Evolutionary conservation across 73 alveolate species (phyloP).

Genomic region (Tetrahymena thermophila): DNA sequence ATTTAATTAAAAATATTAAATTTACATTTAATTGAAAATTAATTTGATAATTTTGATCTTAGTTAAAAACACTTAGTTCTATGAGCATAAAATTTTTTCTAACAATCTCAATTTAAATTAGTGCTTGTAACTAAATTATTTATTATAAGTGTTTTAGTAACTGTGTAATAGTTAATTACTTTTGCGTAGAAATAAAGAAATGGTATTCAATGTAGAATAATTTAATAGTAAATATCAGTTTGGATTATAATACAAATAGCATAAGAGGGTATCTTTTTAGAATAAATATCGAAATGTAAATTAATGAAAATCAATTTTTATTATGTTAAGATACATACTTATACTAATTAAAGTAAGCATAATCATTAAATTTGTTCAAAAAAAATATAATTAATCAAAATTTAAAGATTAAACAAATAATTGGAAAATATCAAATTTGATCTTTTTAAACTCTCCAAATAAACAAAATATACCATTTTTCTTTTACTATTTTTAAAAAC

Average conservation of each 20-base stretch:
- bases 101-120: no score
- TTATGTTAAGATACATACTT: background rate
- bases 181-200: background rate
- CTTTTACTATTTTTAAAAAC: background rate
- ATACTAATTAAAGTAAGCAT: no score
- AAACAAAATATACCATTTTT: background rate
- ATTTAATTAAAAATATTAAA: no score
- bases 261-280: background rate
- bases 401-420: background rate
- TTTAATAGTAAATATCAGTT: background rate
- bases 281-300: no score
- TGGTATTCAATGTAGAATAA: background rate
- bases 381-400: background rate
- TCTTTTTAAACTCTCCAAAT: background rate
- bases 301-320: no score
- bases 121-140: no score
- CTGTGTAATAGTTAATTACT: background rate
- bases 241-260: background rate
- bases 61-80: no score
- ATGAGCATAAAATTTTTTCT: no score
- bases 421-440: background rate
- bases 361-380: no score
- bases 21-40: no score
- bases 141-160: no score
- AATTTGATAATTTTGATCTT: no score